Conservation (phyloP, 768 basidiomycete species). For the Termitomyces sp. region DNA sequence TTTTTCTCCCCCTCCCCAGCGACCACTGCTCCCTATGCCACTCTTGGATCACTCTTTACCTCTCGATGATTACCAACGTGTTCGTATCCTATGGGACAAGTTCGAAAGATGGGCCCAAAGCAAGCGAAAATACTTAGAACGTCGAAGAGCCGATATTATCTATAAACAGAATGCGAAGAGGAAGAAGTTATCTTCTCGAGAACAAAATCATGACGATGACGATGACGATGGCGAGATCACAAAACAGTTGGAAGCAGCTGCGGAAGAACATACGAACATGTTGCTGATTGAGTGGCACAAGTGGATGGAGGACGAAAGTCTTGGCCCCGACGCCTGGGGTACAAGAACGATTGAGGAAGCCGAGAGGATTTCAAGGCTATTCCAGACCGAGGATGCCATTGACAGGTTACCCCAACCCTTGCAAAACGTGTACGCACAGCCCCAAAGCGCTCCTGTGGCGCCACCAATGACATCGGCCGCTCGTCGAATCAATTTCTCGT, state of each 20-base stretch:
- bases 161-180: conserved; percentile 26
- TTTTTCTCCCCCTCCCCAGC: conserved; percentile 18
- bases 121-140: conserved; percentile 22
- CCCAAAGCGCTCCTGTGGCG: conserved; percentile 15
- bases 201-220: conserved; percentile 13
- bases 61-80: conserved; percentile 16
- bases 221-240: conserved; percentile 33
- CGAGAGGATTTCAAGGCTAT: conserved; percentile 27
- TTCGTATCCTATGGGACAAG: conserved; percentile 30
- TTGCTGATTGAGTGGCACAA: conserved; percentile 40
- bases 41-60: conserved; percentile 16
- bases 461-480: conserved; percentile 31
- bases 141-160: conserved; percentile 20
- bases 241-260: conserved; percentile 25
- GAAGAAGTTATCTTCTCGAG: conserved; percentile 16
- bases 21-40: conserved; percentile 12
- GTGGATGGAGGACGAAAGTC: conserved; percentile 27
- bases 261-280: conserved; percentile 27
- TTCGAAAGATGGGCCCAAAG: conserved; percentile 31
- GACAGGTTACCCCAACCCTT: conserved; percentile 22
- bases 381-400: conserved; percentile 33
- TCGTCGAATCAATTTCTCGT: conserved; percentile 31
- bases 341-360: conserved; percentile 36
- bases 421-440: conserved; percentile 13
- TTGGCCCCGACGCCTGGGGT: conserved; percentile 42